Conservation (phyloP, 2,329 filamentous ascomycete genomes). For the Talaromyces sp. region DNA sequence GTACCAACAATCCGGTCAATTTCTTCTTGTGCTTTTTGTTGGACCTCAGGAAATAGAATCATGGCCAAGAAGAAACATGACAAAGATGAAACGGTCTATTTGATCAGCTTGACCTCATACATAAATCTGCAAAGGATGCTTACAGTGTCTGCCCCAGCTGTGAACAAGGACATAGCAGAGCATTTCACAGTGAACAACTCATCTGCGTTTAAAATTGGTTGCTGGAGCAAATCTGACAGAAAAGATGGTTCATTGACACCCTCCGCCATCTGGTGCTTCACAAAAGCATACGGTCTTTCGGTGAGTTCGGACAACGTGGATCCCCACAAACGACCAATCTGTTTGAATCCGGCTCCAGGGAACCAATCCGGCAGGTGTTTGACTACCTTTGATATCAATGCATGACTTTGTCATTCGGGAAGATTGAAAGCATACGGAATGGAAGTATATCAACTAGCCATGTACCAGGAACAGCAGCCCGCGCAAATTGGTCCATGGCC, state of each 20-base stretch:
- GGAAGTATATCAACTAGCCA: slow-evolving; percentile 51
- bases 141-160: slow-evolving; percentile 45
- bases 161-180: slow-evolving; percentile 44
- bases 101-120: slow-evolving; percentile 1
- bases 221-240: slow-evolving; percentile 39
- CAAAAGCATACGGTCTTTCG: slow-evolving; percentile 46
- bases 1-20: slow-evolving; percentile 34
- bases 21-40: slow-evolving; percentile 51
- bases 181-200: slow-evolving; percentile 43
- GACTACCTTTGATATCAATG: slow-evolving; percentile 25
- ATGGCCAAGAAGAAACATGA: slow-evolving; percentile 53
- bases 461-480: slow-evolving; percentile 43
- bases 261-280: slow-evolving; percentile 40
- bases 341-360: slow-evolving; percentile 48
- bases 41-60: slow-evolving; percentile 51
- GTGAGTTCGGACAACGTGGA: slow-evolving; percentile 32
- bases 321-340: slow-evolving; percentile 40
- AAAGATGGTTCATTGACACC: slow-evolving; percentile 37
- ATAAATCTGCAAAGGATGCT: slow-evolving; percentile 14
- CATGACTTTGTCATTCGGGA: neutral
- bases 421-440: slow-evolving; percentile 31
- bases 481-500: slow-evolving; percentile 43
- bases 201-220: slow-evolving; percentile 30
- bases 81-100: slow-evolving; percentile 45
- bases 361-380: slow-evolving; percentile 47